Percentiles rank a stretch among this genome's conserved stretches.
Conservation (phyloP, 805 yeast genomes). For the Yamadazyma kitorensis region DNA sequence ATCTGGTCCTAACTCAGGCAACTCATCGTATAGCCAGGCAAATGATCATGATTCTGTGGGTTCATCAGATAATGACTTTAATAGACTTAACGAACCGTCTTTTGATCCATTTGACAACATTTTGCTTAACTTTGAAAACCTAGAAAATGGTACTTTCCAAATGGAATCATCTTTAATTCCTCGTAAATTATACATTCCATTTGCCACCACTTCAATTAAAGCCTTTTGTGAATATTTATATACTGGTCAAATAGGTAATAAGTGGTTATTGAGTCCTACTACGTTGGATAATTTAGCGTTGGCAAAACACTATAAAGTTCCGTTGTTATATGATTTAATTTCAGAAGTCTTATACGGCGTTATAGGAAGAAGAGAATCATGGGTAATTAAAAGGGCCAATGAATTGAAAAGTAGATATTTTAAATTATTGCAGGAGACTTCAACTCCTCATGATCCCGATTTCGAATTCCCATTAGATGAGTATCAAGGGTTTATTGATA, state of each 20-base stretch:
- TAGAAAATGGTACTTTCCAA: constrained; percentile 26
- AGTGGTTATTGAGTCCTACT: constrained; percentile 70
- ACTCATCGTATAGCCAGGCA: too few relatives aligned
- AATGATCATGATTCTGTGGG: too few relatives aligned
- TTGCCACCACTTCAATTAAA: constrained; percentile 54
- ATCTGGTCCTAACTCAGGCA: too few relatives aligned
- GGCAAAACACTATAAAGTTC: constrained; percentile 65
- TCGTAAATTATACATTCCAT: constrained; percentile 66
- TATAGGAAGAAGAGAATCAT: constrained; percentile 64
- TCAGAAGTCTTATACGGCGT: constrained; percentile 68
- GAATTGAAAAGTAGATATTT: constrained; percentile 29
- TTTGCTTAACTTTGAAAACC: constrained; percentile 29
- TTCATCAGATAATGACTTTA: too few relatives aligned
- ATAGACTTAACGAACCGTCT: too few relatives aligned
- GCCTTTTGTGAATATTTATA: constrained; percentile 72
- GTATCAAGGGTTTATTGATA: constrained; percentile 53
- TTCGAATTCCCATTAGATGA: constrained; percentile 44
- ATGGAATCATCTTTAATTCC: constrained; percentile 68
- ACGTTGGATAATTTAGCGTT: constrained; percentile 61
- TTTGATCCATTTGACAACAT: constrained; percentile 13
- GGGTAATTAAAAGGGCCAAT: constrained; percentile 40
- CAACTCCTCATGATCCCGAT: constrained; percentile 20
- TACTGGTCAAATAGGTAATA: constrained; percentile 77
- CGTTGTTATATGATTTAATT: constrained; percentile 66
- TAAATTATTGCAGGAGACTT: constrained; percentile 22